Evolutionary conservation across 306 rosid genomes (phyloP), one percentile per base, ranked within the genome.

Genomic region (Quercus rubra): DNA sequence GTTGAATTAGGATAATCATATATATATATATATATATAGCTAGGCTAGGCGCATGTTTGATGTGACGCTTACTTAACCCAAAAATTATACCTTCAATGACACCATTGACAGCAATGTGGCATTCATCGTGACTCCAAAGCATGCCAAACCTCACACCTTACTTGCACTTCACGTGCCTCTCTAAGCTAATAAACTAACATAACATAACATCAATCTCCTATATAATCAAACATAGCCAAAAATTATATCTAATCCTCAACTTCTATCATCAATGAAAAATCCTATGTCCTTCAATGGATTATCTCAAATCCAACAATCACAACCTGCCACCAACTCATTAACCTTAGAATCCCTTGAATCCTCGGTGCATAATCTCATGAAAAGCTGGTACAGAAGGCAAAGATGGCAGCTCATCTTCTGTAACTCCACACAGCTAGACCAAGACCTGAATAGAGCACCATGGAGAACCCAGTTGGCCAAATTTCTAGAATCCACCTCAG

Each of bases 401-500:
- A 83, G 28, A 78, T 88, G 92, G 91, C 12, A 59, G 25, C 74
- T 74, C 59, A 66, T 79, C 66, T 73, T 75, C 18, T 74, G 62
- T 59, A 66, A 51, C 12, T 18, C 85, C 28, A 72, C 20, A 76
- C 70, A 28, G 20, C 76, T 77, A 57, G 85, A 82, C 41, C 72
- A 79, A 57, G 85, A 82, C 41, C 72, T 71, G 13, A 77, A 78
- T 54, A 72, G 68, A 77, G 56, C 90, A 33, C 28, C 87, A 64
- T 93, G 98, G 98, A 81, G 92, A 20, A 86, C 71, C 70, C 79
- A 84, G 1, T 66, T 91, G 78, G 82, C 74, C 67, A 76, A 55
- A 61, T 88, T 90, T 69, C 82, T 91, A 1, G 95, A 91, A 79
- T 93, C 95, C 84, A 82, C 85, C 10, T 76, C 82, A 19, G 55